Evolutionary conservation across 768 basidiomycete species (phyloP).

Genomic region (Hydnomerulius pinastri): DNA sequence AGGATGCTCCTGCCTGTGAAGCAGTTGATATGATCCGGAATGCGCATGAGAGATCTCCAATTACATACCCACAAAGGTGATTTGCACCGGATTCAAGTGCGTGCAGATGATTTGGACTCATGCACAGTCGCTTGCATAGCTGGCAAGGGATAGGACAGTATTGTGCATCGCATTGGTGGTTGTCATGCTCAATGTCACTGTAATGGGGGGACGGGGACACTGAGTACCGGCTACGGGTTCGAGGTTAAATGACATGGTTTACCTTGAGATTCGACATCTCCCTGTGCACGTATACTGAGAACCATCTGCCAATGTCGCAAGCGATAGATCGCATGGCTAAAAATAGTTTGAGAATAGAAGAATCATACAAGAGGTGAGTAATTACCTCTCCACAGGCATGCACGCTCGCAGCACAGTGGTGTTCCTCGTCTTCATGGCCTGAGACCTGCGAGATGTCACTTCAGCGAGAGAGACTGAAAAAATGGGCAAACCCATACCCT

Average conservation of each 20-base stretch:
- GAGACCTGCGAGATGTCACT: conserved; percentile 37
- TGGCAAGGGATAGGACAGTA: conserved; percentile 56
- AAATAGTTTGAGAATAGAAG: neutral
- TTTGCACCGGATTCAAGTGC: conserved; percentile 39
- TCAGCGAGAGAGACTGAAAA: neutral
- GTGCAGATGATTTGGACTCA: conserved; percentile 51
- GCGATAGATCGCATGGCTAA: conserved; percentile 46
- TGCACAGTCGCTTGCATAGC: conserved; percentile 56
- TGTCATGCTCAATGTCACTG: conserved; percentile 48
- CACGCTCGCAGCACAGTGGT: conserved; percentile 50
- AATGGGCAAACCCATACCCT: conserved; percentile 37
- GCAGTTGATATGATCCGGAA: conserved; percentile 5
- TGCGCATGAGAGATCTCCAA: neutral
- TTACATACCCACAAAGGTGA: conserved; percentile 60
- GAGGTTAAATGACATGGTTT: conserved; percentile 7
- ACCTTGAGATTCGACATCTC: conserved; percentile 46
- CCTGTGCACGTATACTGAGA: conserved; percentile 41
- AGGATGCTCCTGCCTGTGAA: conserved; percentile 46
- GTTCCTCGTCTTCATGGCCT: conserved; percentile 49
- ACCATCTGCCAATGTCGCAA: conserved; percentile 26
- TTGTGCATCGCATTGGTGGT: conserved; percentile 51
- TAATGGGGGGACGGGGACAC: neutral
- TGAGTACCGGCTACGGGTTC: neutral
- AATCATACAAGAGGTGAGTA: neutral
- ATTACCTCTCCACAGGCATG: conserved; percentile 59